phyloP scores from a whole-genome alignment of 2,329 filamentous ascomycete species.

The Lecanosticta acicola region DNA sequence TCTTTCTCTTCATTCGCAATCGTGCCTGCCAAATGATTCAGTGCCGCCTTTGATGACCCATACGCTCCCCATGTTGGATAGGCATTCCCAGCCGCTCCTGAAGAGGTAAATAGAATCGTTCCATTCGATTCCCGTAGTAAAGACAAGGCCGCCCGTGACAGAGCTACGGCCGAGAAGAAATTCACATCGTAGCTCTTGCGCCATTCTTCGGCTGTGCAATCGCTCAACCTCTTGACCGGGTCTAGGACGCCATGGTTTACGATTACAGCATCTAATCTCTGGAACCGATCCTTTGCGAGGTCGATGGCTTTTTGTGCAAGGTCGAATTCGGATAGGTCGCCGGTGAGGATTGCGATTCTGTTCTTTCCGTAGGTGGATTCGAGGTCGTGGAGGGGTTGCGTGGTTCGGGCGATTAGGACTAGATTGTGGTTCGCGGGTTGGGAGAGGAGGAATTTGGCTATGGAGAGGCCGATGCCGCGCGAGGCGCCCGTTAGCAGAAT shows the following conservation, averaged over 20 bases:
- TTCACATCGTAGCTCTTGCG: slow-evolving; percentile 72
- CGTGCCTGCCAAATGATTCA: slow-evolving; percentile 73
- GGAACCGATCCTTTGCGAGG: slow-evolving; percentile 54
- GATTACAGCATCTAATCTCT: slow-evolving; percentile 72
- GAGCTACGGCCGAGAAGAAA: slow-evolving; percentile 72
- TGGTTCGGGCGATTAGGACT: slow-evolving; percentile 52
- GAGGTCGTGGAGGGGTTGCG: slow-evolving; percentile 50
- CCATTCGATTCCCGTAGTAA: slow-evolving; percentile 64
- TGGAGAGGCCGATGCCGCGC: slow-evolving; percentile 59
- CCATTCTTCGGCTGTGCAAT: slow-evolving; percentile 69
- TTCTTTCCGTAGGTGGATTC: slow-evolving; percentile 46
- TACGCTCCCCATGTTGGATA: slow-evolving; percentile 76
- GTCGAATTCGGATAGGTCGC: slow-evolving; percentile 56
- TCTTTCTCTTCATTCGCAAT: slow-evolving; percentile 70
- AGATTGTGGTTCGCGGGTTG: slow-evolving; percentile 45
- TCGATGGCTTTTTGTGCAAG: slow-evolving; percentile 53
- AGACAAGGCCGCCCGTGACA: slow-evolving; percentile 70
- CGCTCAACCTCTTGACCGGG: slow-evolving; percentile 65
- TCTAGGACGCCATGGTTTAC: slow-evolving; percentile 80
- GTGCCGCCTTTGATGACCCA: slow-evolving; percentile 73
- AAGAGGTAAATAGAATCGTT: slow-evolving; percentile 71
- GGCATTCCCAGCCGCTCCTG: slow-evolving; percentile 63
- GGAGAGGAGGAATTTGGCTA: slow-evolving; percentile 54
- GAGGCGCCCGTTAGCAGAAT: slow-evolving; percentile 58
- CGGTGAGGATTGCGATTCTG: slow-evolving; percentile 52